These are phyloP conservation scores for Blastobotrys buckinghamii DNA, from an alignment of 1,139 yeast species.

Conservation along the genomic window DNA sequence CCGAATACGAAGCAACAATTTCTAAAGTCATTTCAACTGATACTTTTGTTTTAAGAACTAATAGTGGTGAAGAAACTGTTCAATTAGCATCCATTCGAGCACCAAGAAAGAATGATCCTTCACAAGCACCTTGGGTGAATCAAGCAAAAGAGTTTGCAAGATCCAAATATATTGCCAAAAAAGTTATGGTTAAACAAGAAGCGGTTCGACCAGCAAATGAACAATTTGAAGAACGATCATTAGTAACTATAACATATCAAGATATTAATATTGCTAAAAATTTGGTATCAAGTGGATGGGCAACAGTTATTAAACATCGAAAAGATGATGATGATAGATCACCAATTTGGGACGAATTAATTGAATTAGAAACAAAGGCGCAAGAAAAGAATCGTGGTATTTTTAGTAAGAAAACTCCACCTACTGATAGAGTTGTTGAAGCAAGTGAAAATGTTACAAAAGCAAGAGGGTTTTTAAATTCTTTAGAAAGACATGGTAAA, in stretches of 20 bases:
- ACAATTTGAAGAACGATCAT: constrained; percentile 57
- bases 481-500: constrained; percentile 60
- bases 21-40: constrained; percentile 64
- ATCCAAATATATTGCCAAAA: constrained; percentile 61
- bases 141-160: constrained; percentile 72
- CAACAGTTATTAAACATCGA: constrained; percentile 72
- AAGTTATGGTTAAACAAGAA: constrained; percentile 54
- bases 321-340: constrained; percentile 64
- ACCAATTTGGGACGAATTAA: constrained; percentile 67
- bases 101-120: constrained; percentile 59
- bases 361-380: constrained; percentile 65
- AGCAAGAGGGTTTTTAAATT: constrained; percentile 68
- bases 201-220: constrained; percentile 62
- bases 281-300: constrained; percentile 62
- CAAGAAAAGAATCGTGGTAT: constrained; percentile 55
- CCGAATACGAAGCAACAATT: constrained; percentile 47
- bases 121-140: constrained; percentile 53
- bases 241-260: constrained; percentile 52
- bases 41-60: constrained; percentile 47
- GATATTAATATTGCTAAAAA: constrained; percentile 56
- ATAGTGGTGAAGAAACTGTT: constrained; percentile 45
- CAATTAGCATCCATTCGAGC: constrained; percentile 71
- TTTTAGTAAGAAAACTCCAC: constrained; percentile 52
- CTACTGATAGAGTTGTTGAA: constrained; percentile 61
- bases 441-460: constrained; percentile 70